These are phyloP conservation scores for Laetiporus sulphureus DNA, from an alignment of 1,284 basidiomycete genomes.

Conservation along the genomic window DNA sequence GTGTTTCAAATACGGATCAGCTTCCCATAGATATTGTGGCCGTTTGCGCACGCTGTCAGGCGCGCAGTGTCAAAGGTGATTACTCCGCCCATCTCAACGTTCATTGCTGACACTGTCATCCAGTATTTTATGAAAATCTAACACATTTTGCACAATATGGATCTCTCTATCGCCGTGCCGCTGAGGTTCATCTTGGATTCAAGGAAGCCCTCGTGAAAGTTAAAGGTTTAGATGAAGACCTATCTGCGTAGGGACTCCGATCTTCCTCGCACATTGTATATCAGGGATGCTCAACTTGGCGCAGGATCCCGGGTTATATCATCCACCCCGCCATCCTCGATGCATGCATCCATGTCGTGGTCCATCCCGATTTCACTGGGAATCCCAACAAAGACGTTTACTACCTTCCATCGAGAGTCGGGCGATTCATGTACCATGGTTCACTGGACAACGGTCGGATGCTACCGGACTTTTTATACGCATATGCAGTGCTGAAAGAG, in stretches of 20 bases:
- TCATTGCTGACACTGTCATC: not conserved
- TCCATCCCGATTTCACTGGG: constrained; percentile 21
- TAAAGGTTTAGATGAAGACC: constrained; percentile 1
- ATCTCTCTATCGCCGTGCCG: not conserved
- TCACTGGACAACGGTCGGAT: not conserved
- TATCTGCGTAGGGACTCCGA: constrained; percentile 1
- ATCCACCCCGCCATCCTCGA: constrained; percentile 36
- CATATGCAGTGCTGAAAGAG: not conserved
- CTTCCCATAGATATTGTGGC: not conserved
- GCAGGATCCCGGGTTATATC: not conserved
- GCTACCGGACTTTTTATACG: not conserved
- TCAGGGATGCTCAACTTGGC: not conserved
- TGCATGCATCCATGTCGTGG: constrained; percentile 25
- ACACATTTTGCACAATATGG: constrained; percentile 5
- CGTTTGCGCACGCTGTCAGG: not conserved
- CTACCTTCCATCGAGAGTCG: constrained; percentile 23
- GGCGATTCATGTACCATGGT: not conserved
- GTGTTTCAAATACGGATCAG: no score
- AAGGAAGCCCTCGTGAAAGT: constrained; percentile 6
- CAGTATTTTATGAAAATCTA: not conserved
- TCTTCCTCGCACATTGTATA: no score
- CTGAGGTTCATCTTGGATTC: not conserved
- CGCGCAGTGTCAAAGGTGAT: not conserved
- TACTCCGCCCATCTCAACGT: no score
- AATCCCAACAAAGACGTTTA: constrained; percentile 20